These are phyloP conservation scores for Clarireedia paspali DNA, from an alignment of 2,329 filamentous ascomycete genomes.

Conservation along the genomic window DNA sequence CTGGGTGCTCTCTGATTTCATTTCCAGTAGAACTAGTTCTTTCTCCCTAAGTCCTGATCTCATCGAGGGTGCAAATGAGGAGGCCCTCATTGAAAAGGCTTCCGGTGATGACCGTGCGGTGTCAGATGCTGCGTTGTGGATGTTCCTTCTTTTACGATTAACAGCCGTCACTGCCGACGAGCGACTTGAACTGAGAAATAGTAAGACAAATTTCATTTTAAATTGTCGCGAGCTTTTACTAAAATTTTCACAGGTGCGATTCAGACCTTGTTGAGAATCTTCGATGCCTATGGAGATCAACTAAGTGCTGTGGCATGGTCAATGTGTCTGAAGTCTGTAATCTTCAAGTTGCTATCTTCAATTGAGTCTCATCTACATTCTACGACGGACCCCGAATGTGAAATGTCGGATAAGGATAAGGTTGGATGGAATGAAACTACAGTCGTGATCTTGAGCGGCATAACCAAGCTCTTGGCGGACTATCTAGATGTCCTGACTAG, in stretches of 20 bases:
- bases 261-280: conserved; percentile 83
- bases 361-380: conserved; percentile 51
- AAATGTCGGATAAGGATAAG: conserved; percentile 33
- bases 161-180: conserved; percentile 65
- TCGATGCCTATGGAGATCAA: conserved; percentile 82
- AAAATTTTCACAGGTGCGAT: conserved; percentile 53
- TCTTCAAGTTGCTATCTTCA: conserved; percentile 69
- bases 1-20: conserved; percentile 88
- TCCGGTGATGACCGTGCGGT: conserved; percentile 50
- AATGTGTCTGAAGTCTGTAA: conserved; percentile 70
- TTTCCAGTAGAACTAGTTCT: conserved; percentile 53
- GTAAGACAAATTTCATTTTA: conserved; percentile 31
- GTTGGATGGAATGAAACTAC: conserved; percentile 68
- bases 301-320: conserved; percentile 75
- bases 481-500: conserved; percentile 67
- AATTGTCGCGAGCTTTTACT: conserved; percentile 21
- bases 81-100: conserved; percentile 50
- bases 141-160: conserved; percentile 64
- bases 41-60: conserved; percentile 52
- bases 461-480: conserved; percentile 64
- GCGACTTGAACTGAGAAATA: conserved; percentile 70
- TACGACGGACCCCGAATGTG: conserved; percentile 31
- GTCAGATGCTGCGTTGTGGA: conserved; percentile 68
- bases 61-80: conserved; percentile 47
- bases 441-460: conserved; percentile 64